Evolutionary conservation across 805 yeast species (phyloP).

Genomic region (Maudiozyma serrabonitensis): DNA sequence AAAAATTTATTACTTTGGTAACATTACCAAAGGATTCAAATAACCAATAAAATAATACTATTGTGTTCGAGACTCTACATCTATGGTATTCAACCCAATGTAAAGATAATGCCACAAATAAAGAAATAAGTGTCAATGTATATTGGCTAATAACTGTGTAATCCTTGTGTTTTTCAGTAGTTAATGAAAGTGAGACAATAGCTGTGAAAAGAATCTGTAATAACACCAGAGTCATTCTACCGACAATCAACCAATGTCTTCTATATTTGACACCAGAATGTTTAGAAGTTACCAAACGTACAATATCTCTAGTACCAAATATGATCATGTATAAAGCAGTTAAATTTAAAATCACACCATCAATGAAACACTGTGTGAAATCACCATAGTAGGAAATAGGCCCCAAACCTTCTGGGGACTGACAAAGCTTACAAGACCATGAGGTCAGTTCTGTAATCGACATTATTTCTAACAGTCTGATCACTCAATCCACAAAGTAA

Average conservation of each 20-base stretch:
- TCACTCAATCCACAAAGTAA: not conserved
- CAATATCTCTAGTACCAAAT: conserved; percentile 34
- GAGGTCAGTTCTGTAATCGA: not conserved
- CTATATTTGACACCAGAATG: conserved; percentile 28
- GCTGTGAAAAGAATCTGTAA: conserved; percentile 27
- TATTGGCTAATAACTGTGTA: conserved; percentile 15
- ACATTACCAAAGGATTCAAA: conserved; percentile 40
- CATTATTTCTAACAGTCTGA: not conserved
- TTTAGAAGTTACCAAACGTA: conserved; percentile 14
- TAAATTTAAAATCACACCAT: conserved; percentile 39
- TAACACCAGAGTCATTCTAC: conserved; percentile 28
- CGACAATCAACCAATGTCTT: conserved; percentile 30
- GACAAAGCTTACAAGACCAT: conserved; percentile 15
- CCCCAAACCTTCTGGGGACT: conserved; percentile 34
- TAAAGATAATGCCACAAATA: conserved; percentile 43
- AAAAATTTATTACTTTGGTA: conserved; percentile 35
- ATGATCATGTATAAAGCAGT: conserved; percentile 36
- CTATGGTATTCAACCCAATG: conserved; percentile 68
- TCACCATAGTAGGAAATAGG: conserved; percentile 42
- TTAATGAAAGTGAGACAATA: conserved; percentile 14
- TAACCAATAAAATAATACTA: conserved; percentile 69
- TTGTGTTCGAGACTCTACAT: conserved; percentile 53
- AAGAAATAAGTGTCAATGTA: conserved; percentile 28
- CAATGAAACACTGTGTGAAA: conserved; percentile 50
- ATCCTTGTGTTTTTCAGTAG: conserved; percentile 12